A percentile compares a stretch with the other conserved stretches of the same genome.
These are phyloP conservation scores for Deinandra increscens DNA, from an alignment of 129 eudicot species.

Conservation along the genomic window DNA sequence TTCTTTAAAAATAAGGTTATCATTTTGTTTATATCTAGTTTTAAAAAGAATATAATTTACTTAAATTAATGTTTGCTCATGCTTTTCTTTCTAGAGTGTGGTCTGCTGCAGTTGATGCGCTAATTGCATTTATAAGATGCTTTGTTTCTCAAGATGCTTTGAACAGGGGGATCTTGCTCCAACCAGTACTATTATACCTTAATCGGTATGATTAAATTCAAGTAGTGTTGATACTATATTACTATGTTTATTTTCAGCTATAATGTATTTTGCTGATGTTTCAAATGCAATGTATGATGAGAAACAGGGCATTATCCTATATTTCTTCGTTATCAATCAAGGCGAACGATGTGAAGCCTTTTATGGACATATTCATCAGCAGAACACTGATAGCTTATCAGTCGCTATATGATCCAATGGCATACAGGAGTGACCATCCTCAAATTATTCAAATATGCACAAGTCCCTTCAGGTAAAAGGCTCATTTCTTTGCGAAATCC, in stretches of 20 bases:
- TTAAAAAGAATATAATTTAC: background rate
- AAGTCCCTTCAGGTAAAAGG: constrained; percentile 73
- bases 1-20: constrained; percentile 58
- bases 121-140: constrained; percentile 72
- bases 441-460: constrained; percentile 81
- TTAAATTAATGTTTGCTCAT: constrained; percentile 7
- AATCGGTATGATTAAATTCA: constrained; percentile 47
- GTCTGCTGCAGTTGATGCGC: constrained; percentile 91
- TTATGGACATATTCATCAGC: constrained; percentile 58
- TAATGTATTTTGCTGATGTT: constrained; percentile 22
- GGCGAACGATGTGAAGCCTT: constrained; percentile 46
- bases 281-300: constrained; percentile 29
- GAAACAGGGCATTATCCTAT: constrained; percentile 74
- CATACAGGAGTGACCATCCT: constrained; percentile 74
- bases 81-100: constrained; percentile 62
- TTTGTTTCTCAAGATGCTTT: constrained; percentile 70
- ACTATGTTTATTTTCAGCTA: constrained; percentile 14
- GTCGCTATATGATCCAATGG: constrained; percentile 80
- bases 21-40: background rate
- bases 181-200: constrained; percentile 86
- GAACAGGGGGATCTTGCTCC: constrained; percentile 75
- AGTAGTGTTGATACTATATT: constrained; percentile 6
- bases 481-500: constrained; percentile 17
- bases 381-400: constrained; percentile 64
- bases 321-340: constrained; percentile 57